These are phyloP conservation scores for Pecoramyces ruminantium DNA, from an alignment of 192 early-diverging fungal genomes.

Conservation along the genomic window DNA sequence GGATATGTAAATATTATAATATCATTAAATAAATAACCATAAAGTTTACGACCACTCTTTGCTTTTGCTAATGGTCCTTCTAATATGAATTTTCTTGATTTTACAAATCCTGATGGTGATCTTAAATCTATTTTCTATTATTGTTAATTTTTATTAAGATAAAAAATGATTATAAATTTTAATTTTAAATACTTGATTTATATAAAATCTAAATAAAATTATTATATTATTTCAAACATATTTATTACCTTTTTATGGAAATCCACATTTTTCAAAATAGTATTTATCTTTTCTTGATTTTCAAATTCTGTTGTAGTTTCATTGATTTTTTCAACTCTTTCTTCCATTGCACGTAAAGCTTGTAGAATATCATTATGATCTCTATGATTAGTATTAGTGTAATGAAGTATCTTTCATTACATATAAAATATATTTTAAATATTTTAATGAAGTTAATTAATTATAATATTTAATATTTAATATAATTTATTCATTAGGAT, in stretches of 20 bases:
- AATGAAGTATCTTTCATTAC: constrained; percentile 23
- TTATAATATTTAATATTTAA: too few species aligned
- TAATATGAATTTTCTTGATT: constrained; percentile 40
- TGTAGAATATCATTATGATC: constrained; percentile 20
- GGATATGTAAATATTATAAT: constrained; percentile 32
- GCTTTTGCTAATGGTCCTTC: constrained; percentile 54
- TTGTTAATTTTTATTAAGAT: too few species aligned
- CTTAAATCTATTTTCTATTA: constrained; percentile 26
- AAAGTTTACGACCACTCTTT: constrained; percentile 60
- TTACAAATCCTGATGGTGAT: constrained; percentile 32
- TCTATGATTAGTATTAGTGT: constrained; percentile 26
- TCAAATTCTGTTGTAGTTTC: constrained; percentile 20
- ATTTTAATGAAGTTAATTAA: too few species aligned
- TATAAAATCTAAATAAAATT: too few species aligned
- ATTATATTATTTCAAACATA: too few species aligned
- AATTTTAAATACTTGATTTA: too few species aligned
- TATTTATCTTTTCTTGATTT: constrained; percentile 26
- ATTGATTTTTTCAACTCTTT: constrained; percentile 22
- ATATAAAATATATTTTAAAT: too few species aligned
- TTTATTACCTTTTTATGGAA: constrained; percentile 25
- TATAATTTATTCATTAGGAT: too few species aligned
- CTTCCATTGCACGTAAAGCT: constrained; percentile 21
- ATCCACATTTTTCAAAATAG: constrained; percentile 34
- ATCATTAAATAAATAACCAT: constrained; percentile 40
- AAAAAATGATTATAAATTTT: too few species aligned